Percentiles rank a stretch among this genome's conserved stretches.
These are phyloP conservation scores for Botrytis aclada DNA, from an alignment of 2,329 filamentous ascomycete species.

Conservation along the genomic window DNA sequence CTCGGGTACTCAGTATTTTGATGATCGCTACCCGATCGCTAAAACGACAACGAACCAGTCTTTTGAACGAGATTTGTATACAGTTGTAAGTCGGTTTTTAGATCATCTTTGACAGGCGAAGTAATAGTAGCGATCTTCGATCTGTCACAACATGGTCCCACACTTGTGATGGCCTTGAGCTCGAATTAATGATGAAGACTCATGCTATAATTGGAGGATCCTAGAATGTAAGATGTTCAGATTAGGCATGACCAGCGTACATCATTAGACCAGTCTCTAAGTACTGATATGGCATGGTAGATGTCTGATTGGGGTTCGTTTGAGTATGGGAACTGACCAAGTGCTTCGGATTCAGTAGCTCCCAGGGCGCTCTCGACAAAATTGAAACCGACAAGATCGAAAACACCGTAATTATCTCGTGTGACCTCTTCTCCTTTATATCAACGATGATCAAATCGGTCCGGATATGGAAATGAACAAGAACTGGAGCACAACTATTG, in stretches of 20 bases:
- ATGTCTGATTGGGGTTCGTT: background rate
- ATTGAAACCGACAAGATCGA: background rate
- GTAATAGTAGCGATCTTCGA: background rate
- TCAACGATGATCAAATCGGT: background rate
- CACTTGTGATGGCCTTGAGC: background rate
- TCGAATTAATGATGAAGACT: background rate
- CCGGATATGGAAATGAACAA: background rate
- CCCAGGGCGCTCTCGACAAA: background rate
- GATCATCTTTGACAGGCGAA: background rate
- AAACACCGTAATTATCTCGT: background rate
- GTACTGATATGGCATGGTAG: background rate
- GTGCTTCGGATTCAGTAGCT: background rate
- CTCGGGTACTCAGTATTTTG: too few relatives aligned
- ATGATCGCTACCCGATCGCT: background rate
- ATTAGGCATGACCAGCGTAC: background rate
- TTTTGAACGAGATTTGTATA: background rate
- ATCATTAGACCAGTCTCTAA: background rate
- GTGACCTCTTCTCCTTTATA: background rate
- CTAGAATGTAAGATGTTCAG: background rate
- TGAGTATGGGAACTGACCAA: background rate
- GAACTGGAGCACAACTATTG: background rate
- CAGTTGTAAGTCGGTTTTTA: background rate
- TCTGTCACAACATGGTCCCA: background rate
- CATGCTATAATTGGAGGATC: background rate
- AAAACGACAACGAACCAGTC: background rate